Evolutionary conservation across 768 basidiomycete species (phyloP).

Genomic region (Lentinula sp.): DNA sequence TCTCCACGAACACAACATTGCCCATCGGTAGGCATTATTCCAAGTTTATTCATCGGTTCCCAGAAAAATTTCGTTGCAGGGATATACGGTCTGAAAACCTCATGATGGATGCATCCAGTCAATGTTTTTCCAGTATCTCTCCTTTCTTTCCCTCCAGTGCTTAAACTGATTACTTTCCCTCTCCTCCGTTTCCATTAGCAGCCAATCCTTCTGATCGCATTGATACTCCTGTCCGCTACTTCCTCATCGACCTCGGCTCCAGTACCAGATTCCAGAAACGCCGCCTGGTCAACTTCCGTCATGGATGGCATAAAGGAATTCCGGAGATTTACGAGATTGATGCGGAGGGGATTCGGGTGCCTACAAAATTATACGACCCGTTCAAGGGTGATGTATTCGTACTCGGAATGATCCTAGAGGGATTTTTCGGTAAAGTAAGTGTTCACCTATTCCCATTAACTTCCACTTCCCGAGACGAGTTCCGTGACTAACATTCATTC

Average conservation of each 20-base stretch:
- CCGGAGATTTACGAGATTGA: background rate
- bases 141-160: background rate
- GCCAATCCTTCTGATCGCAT: background rate
- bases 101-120: background rate
- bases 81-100: slow-evolving; percentile 1
- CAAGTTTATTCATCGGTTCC: too few relatives aligned
- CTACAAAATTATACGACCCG: background rate
- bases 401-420: background rate
- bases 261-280: background rate
- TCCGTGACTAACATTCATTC: background rate
- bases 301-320: slow-evolving; percentile 1
- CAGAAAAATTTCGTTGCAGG: background rate
- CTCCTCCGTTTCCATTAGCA: background rate
- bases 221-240: background rate
- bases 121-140: background rate
- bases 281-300: background rate
- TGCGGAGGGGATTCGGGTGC: background rate
- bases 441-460: background rate
- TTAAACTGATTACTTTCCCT: background rate
- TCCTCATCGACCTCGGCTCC: background rate
- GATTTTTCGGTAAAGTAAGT: background rate
- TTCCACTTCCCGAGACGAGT: background rate
- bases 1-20: slow-evolving; percentile 6
- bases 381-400: slow-evolving; percentile 1
- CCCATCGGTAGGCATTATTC: background rate